Conservation (phyloP, 2,329 filamentous ascomycete species). For the Talaromyces rugulosus region DNA sequence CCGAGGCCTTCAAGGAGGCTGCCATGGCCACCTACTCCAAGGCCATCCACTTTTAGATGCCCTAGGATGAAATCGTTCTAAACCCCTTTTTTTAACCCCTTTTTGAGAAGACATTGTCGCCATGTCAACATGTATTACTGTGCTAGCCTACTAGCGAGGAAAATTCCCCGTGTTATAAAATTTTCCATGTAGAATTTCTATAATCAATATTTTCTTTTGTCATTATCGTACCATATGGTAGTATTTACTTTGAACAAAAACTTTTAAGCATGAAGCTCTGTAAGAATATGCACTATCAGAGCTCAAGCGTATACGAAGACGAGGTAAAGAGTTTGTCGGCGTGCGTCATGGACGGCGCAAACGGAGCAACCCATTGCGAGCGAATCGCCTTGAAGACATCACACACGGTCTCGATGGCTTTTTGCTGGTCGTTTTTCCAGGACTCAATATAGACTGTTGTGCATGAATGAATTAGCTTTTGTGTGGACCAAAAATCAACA, state of each 20-base stretch:
- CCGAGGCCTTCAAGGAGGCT: slow-evolving; percentile 99
- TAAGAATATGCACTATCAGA: slow-evolving; percentile 14
- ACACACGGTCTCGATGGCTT: slow-evolving; percentile 34
- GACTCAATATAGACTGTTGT: slow-evolving; percentile 41
- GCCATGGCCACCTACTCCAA: slow-evolving; percentile 96
- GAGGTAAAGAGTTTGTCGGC: slow-evolving; percentile 33
- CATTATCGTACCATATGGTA: background rate
- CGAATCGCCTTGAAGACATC: slow-evolving; percentile 33
- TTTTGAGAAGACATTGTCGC: slow-evolving; percentile 1
- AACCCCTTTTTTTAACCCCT: slow-evolving; percentile 21
- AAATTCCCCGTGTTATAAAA: slow-evolving; percentile 1
- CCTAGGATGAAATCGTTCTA: slow-evolving; percentile 31
- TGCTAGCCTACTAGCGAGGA: slow-evolving; percentile 10
- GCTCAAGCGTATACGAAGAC: slow-evolving; percentile 30
- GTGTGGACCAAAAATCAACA: background rate
- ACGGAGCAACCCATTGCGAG: slow-evolving; percentile 36
- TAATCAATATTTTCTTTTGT: slow-evolving; percentile 3
- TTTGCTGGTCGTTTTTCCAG: slow-evolving; percentile 31
- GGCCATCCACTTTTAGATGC: slow-evolving; percentile 82
- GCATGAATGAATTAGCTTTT: background rate
- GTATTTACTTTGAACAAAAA: background rate
- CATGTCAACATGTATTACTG: slow-evolving; percentile 11
- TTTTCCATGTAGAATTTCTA: slow-evolving; percentile 12
- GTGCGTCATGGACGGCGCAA: slow-evolving; percentile 35
- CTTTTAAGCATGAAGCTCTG: background rate